Evolutionary conservation across 2,329 filamentous ascomycete species (phyloP).

Genomic region (Microsporum ferrugineum): DNA sequence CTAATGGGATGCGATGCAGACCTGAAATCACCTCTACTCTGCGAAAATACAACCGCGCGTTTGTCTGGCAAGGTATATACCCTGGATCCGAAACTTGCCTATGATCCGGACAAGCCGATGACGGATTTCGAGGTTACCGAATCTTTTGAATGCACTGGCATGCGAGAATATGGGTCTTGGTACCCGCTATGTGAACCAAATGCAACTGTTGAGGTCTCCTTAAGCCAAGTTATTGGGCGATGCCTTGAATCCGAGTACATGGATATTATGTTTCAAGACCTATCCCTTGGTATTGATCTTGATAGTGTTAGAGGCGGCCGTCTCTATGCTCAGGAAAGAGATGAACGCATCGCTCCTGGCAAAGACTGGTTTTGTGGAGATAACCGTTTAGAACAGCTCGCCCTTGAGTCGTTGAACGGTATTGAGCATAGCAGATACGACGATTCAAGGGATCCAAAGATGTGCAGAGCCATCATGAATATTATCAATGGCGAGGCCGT

Average conservation of each 20-base stretch:
- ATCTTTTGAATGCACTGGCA: slow-evolving; percentile 29
- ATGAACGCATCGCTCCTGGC: slow-evolving; percentile 38
- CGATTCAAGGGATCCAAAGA: slow-evolving; percentile 34
- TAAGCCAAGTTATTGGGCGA: slow-evolving; percentile 43
- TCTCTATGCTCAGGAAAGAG: slow-evolving; percentile 34
- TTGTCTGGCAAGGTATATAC: slow-evolving; percentile 42
- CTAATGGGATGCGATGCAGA: slow-evolving; percentile 40
- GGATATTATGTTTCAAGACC: slow-evolving; percentile 33
- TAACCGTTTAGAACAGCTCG: slow-evolving; percentile 44
- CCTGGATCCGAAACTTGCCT: slow-evolving; percentile 19
- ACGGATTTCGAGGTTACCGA: slow-evolving; percentile 24
- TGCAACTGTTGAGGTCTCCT: slow-evolving; percentile 37
- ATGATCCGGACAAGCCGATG: slow-evolving; percentile 20
- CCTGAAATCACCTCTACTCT: slow-evolving; percentile 35
- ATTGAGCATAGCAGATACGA: slow-evolving; percentile 40
- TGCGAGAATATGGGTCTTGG: slow-evolving; percentile 42
- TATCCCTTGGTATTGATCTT: slow-evolving; percentile 36
- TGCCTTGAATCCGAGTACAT: slow-evolving; percentile 43
- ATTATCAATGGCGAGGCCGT: slow-evolving; percentile 31
- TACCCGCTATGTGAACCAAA: slow-evolving; percentile 37
- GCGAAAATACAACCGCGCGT: slow-evolving; percentile 37
- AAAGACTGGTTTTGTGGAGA: slow-evolving; percentile 49
- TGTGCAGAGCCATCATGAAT: slow-evolving; percentile 38
- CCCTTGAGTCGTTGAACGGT: slow-evolving; percentile 45
- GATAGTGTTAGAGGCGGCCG: slow-evolving; percentile 38